Evolutionary conservation across 306 rosid genomes (phyloP), one percentile per base, ranked within the genome.

Genomic region (Pueraria montana): DNA sequence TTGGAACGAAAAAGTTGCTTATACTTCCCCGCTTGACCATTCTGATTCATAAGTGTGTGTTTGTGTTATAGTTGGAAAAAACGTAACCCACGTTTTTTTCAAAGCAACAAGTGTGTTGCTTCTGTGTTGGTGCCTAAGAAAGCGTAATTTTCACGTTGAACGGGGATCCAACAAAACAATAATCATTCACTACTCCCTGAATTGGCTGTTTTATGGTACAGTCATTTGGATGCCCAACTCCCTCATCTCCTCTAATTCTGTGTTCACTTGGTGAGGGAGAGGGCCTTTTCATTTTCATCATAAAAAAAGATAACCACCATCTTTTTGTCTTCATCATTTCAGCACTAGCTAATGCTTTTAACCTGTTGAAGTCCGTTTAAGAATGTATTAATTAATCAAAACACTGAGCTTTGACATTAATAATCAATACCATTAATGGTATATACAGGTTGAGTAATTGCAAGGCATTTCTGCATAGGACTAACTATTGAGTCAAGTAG

Each of bases 221-320:
- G 26, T 77, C 63, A 72, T 38, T 40, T 13, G 75, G 84, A 52
- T 79, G 84, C 87, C 26, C n/a, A 49, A 53, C n/a, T n/a, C n/a
- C n/a, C 55, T 59, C 75, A 63, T 70, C 55, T 55, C 72, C 79
- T 79, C 68, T 36, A 24, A 62, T 81, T 81, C 43, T 72, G 77
- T 20, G 77, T 17, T 74, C 1, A 30, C 4, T 30, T 30, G 3
- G 3, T 27, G 27, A 30, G 5, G 0, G 18, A 4, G 62, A 58
- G 8, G 27, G 23, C 55, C 50, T 48, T 30, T 30, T 30, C 34
- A 30, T 30, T 30, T 72, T 63, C 64, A 64, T 78, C 65, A 52
- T 62, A 81, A 4, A 49, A 8, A 43, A 43, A 10, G 17, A 5
- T 21, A 72, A 61, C 18, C 7, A 80, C 26, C 43, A 45, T 50